Percentiles rank a stretch among this genome's conserved stretches.
These are phyloP conservation scores for Alternaria angustiovoidea DNA, from an alignment of 2,329 filamentous ascomycete species.

Conservation along the genomic window DNA sequence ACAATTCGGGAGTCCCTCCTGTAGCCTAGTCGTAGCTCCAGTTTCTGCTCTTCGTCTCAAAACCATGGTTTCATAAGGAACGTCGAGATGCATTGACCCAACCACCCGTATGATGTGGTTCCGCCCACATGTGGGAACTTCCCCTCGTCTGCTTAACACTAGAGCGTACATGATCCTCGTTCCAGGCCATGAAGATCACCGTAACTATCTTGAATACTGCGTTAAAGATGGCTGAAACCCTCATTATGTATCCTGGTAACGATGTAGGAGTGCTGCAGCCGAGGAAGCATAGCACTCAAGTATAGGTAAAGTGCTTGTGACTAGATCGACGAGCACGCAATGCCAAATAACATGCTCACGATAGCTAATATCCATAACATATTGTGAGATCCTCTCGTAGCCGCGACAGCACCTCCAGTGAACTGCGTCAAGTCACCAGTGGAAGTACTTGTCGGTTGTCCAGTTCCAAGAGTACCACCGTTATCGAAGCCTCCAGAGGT, in stretches of 20 bases:
- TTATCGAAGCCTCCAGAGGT: not conserved
- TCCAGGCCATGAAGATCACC: accelerated
- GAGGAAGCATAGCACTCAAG: not conserved
- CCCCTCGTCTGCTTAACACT: not conserved
- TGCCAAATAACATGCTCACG: not conserved
- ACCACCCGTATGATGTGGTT: no score
- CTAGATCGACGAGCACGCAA: not conserved
- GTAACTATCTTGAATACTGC: not conserved
- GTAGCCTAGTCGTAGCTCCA: no score
- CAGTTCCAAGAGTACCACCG: not conserved
- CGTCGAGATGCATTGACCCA: no score
- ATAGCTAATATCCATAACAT: not conserved
- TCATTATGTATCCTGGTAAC: not conserved
- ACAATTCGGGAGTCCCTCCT: accelerated
- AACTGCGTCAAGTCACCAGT: not conserved
- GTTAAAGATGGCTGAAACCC: accelerated
- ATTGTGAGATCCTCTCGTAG: not conserved
- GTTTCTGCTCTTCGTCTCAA: accelerated
- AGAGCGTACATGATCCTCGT: not conserved
- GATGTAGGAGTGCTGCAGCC: accelerated
- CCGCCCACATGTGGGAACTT: no score
- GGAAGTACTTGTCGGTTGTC: not conserved
- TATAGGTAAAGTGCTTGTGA: not conserved
- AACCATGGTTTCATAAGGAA: accelerated
- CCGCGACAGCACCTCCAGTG: not conserved